Evolutionary conservation across 2,329 filamentous ascomycete genomes (phyloP), one percentile per base, ranked within the genome.

Genomic region (Fusarium pseudograminearum): DNA sequence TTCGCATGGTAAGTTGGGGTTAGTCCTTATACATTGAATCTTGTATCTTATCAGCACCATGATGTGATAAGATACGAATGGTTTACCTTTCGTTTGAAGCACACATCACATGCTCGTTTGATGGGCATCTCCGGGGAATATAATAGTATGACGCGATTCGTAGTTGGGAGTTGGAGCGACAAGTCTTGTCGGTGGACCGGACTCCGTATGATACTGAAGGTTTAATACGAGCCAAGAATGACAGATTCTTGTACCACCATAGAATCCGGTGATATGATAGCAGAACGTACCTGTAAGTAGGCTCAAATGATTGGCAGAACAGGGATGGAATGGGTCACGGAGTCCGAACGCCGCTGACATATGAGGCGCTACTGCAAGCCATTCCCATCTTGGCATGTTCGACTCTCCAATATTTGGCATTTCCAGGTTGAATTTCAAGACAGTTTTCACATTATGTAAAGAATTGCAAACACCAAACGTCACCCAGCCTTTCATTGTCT

Each of bases 41-140:
- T 57, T 9, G 24, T 8, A 5, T 20, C 4, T 16, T 30, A 16
- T 36, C 7, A 51, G 24, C 12, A 20, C 5, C 31, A 14, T 8
- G n/a, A 9, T 18, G 2, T 34, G 31, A 34, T 15, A 12, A 10
- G 8, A 14, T 4, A 33, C 14, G 16, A n/a, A 24, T 10, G 9
- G 31, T 2, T 20, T 20, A 58, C 55, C 47, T 58, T 58, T 12
- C 55, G 15, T 5, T 53, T 44, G 14, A 44, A 58, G n/a, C 55
- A 58, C 8, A 58, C 47, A n/a, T 54, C 55, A 22, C 55, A 58
- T 5, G 55, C 55, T 53, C 55, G 8, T 14, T 58, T 58, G 5
- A 52, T 15, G 8, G 55, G 55, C 55, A 58, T 58, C 7, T 22
- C 26, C 9, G 9, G 4, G 15, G 4, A 5, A 18, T 1, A 18